Percentiles rank a stretch among this genome's conserved stretches.
Evolutionary conservation across 2,329 filamentous ascomycete genomes (phyloP).

Genomic region (Ophiocordyceps camponoti-saundersi): DNA sequence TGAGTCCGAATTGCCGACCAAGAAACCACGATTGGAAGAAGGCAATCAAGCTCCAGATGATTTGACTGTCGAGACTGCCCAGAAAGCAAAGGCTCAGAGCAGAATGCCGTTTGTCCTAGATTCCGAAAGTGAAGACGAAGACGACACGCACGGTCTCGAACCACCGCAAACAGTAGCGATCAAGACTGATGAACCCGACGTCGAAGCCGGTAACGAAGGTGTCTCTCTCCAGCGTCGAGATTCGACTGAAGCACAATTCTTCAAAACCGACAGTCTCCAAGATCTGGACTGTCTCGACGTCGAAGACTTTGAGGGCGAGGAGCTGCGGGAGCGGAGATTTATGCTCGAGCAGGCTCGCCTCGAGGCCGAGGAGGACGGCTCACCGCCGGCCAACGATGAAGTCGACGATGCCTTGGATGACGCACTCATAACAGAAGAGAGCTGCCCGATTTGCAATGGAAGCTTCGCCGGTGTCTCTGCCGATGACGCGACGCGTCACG

Average conservation of each 20-base stretch:
- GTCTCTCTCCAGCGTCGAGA: conserved; percentile 5
- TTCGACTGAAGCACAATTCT: conserved; percentile 15
- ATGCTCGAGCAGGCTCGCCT: conserved; percentile 61
- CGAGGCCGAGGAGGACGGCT: conserved; percentile 38
- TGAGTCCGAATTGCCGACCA: conserved; percentile 15
- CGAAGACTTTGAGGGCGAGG: conserved; percentile 40
- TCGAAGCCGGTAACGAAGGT: not conserved
- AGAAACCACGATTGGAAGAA: conserved; percentile 12
- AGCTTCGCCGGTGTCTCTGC: conserved; percentile 40
- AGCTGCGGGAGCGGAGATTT: conserved; percentile 47
- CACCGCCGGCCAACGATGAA: conserved; percentile 18
- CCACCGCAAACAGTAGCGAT: not conserved
- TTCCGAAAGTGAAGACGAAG: conserved; percentile 36
- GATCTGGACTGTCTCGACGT: conserved; percentile 40
- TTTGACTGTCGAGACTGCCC: conserved; percentile 13
- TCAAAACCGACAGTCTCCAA: conserved; percentile 15
- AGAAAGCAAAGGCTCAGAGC: conserved; percentile 8
- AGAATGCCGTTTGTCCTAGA: conserved; percentile 50
- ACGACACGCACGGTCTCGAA: conserved; percentile 2
- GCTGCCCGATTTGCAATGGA: conserved; percentile 64
- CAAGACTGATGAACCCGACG: not conserved
- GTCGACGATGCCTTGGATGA: conserved; percentile 15
- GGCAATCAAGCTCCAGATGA: conserved; percentile 2
- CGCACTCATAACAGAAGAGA: conserved; percentile 11
- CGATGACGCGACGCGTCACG: conserved; percentile 64